A percentile compares a stretch with the other conserved stretches of the same genome.
Conservation (phyloP, 2,329 filamentous ascomycete species). For the Waltergamsia citrina region DNA sequence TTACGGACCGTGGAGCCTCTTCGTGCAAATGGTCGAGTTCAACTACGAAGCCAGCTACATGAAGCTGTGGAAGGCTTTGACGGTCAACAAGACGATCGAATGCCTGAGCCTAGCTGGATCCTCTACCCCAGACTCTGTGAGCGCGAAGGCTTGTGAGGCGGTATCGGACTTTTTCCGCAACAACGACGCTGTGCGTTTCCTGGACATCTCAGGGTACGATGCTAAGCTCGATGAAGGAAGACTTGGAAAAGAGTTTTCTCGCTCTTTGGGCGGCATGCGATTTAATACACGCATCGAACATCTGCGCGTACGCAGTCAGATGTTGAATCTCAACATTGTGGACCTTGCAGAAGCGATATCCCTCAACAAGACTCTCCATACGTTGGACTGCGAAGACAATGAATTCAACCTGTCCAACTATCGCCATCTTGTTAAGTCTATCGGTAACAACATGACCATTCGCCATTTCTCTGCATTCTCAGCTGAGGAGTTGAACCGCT, state of each 20-base stretch:
- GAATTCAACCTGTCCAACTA: conserved; percentile 43
- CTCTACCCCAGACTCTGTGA: conserved; percentile 35
- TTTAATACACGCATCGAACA: conserved; percentile 35
- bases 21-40: conserved; percentile 50
- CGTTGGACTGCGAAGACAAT: conserved; percentile 46
- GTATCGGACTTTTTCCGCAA: conserved; percentile 40
- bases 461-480: conserved; percentile 33
- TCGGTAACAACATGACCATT: conserved; percentile 32
- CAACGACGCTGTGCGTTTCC: conserved; percentile 39
- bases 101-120: conserved; percentile 46
- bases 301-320: conserved; percentile 46
- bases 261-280: conserved; percentile 35
- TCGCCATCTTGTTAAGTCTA: conserved; percentile 32
- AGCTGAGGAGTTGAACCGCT: conserved; percentile 20
- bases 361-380: conserved; percentile 36
- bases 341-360: conserved; percentile 40
- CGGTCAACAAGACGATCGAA: conserved; percentile 37
- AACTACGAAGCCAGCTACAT: conserved; percentile 40
- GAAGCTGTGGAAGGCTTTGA: conserved; percentile 37
- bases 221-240: conserved; percentile 49
- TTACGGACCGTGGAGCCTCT: conserved; percentile 38
- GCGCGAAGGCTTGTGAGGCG: conserved; percentile 34
- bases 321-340: conserved; percentile 43
- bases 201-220: conserved; percentile 47
- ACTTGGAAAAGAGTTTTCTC: conserved; percentile 42